Evolutionary conservation across 1,284 basidiomycete species (phyloP).

Genomic region (Vanrija pseudolonga): DNA sequence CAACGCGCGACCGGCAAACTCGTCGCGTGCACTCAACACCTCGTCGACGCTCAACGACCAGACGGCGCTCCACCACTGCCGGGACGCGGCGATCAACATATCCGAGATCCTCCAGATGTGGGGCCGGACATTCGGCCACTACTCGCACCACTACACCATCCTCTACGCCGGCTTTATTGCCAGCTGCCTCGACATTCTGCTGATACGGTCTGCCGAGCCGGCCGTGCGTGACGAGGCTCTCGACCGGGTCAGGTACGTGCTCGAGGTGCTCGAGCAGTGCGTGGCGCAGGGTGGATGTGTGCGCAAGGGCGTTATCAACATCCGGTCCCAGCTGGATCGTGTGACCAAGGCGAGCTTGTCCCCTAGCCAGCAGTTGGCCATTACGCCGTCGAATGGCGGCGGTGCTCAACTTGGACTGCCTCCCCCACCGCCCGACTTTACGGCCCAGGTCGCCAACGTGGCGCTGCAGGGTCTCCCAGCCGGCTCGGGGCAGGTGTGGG

Average conservation of each 20-base stretch:
- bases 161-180: conserved; percentile 16
- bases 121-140: conserved; percentile 14
- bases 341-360: not conserved
- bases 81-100: conserved; percentile 8
- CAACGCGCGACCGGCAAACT: conserved; percentile 2
- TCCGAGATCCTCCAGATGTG: conserved; percentile 12
- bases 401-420: no score
- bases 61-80: conserved; percentile 9
- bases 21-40: conserved; percentile 5
- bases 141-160: conserved; percentile 12
- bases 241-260: conserved; percentile 11
- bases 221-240: conserved; percentile 16
- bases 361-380: not conserved
- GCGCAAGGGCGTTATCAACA: conserved; percentile 9
- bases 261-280: conserved; percentile 16
- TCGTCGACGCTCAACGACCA: not conserved
- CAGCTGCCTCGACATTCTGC: conserved; percentile 13
- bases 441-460: no score
- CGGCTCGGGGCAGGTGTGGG: no score
- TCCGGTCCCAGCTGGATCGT: conserved; percentile 10
- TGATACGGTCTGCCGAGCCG: conserved; percentile 20
- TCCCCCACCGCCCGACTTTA: no score
- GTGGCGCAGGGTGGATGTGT: conserved; percentile 14
- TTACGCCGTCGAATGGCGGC: no score
- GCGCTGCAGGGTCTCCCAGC: no score